Base-by-base conservation (phyloP, 2,329 filamentous ascomycete species). In the Aspergillus carbonarius region DNA sequence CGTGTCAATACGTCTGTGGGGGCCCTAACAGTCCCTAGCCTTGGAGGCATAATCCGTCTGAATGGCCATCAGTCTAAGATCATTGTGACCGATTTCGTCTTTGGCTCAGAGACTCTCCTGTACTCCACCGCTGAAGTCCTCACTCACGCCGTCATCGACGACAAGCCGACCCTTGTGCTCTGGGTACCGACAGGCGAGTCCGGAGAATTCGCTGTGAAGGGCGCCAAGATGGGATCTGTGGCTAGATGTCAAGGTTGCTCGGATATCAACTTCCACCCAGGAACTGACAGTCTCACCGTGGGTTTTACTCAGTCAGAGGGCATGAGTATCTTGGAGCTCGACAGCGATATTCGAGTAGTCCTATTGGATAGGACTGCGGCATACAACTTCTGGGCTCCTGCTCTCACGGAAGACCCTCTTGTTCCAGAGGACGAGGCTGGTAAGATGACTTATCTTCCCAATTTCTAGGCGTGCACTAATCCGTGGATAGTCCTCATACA, bases 1-100 rank as follows among this genome's bases (percentile, higher is more conserved):
- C 74, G 78, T 4, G 78, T 87, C 8, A 81, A 79, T 46, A 88
- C 85, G 0, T 86, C 84, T 0, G 74, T 74, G 15, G 85, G 85
- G 1, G 70, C 76, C 5, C 60, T 87, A 8, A 82, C 79, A 0
- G 77, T 88, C 13, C 85, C 85, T 1, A 80, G 81, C 57, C 75
- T 80, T 47, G 78, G 75, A 1, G 76, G 75, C 0, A 67, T 70
- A 0, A 80, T 87, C 46, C 75, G 80, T 5, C 77, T 88, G 40
- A 81, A 86, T 56, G 86, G 86, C 1, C 82, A 86, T 37, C 82
- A 87, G 56, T 82, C 84, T 7, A 87, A 88, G 75, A 83, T 88
- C 15, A 69, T 87, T 3, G 82, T 85, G 0, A 85, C 84, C 0
- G 85, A 88, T 63, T 88, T 86, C 57, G 69, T 62, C 1, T 80